Conservation (phyloP, 345 rosid species). For the Syzygium aqueum region DNA sequence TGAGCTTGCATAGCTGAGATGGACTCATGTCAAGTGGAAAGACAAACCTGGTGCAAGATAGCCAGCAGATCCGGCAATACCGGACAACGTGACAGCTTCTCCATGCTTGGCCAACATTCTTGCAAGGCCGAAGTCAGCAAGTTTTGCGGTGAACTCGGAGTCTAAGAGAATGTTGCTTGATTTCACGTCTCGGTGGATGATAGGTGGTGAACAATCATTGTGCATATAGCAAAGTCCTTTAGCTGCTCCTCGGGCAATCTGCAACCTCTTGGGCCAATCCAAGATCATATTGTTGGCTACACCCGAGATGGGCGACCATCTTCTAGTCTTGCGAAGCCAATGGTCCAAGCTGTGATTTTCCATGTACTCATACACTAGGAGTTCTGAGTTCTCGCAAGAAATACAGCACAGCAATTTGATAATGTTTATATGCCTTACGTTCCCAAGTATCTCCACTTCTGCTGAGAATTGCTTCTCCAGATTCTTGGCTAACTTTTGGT, state of each 20-base stretch:
- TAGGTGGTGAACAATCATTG: conserved; percentile 44
- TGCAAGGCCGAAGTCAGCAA: conserved; percentile 70
- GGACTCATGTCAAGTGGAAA: not conserved
- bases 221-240: conserved; percentile 67
- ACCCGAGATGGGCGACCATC: not conserved
- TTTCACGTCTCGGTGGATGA: conserved; percentile 59
- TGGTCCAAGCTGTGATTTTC: conserved; percentile 47
- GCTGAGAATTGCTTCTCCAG: conserved; percentile 42
- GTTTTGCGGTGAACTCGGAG: conserved; percentile 41
- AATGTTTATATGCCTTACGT: conserved; percentile 41
- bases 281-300: conserved; percentile 6
- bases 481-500: conserved; percentile 19
- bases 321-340: conserved; percentile 32
- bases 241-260: conserved; percentile 54
- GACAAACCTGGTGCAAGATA: conserved; percentile 53
- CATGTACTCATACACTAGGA: conserved; percentile 64
- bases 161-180: conserved; percentile 63
- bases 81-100: conserved; percentile 34
- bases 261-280: conserved; percentile 52
- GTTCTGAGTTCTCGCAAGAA: conserved; percentile 39
- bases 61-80: conserved; percentile 56
- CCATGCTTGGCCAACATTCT: conserved; percentile 32
- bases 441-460: conserved; percentile 41
- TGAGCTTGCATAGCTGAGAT: not conserved
- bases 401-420: conserved; percentile 55